Evolutionary conservation across 2,329 filamentous ascomycete species (phyloP).

Genomic region (Leptodontidium sp.): DNA sequence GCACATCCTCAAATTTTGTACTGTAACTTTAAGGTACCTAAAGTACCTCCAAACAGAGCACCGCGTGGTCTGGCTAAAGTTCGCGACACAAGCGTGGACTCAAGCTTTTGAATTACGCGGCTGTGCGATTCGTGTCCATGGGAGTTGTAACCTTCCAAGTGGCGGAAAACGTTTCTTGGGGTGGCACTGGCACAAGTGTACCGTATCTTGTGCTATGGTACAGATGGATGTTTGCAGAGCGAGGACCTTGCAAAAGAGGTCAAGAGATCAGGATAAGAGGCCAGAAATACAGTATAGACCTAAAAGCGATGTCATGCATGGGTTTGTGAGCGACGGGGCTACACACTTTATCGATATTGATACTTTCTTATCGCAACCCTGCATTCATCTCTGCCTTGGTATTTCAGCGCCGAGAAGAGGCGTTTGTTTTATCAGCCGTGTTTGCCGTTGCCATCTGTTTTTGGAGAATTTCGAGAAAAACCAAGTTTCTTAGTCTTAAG

Average conservation of each 20-base stretch:
- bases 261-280: background rate
- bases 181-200: background rate
- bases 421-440: constrained; percentile 11
- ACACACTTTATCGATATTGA: constrained; percentile 2
- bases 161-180: background rate
- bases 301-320: too few species aligned
- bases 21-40: background rate
- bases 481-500: background rate
- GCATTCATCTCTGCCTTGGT: constrained; percentile 4
- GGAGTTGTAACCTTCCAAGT: background rate
- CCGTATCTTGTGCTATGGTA: background rate
- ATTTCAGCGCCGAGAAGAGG: constrained; percentile 9
- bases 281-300: too few species aligned
- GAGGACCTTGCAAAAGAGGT: background rate
- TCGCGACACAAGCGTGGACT: constrained; percentile 16
- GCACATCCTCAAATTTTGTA: background rate
- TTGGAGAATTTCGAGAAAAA: background rate
- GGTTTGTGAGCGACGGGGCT: background rate
- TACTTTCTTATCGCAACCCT: constrained; percentile 12
- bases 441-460: background rate
- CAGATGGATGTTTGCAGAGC: background rate
- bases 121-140: constrained; percentile 5
- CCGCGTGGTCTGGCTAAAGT: background rate
- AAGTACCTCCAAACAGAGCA: background rate
- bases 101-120: constrained; percentile 18